Base-by-base conservation (phyloP, 1,284 basidiomycete genomes). In the Golubevia sp. region DNA sequence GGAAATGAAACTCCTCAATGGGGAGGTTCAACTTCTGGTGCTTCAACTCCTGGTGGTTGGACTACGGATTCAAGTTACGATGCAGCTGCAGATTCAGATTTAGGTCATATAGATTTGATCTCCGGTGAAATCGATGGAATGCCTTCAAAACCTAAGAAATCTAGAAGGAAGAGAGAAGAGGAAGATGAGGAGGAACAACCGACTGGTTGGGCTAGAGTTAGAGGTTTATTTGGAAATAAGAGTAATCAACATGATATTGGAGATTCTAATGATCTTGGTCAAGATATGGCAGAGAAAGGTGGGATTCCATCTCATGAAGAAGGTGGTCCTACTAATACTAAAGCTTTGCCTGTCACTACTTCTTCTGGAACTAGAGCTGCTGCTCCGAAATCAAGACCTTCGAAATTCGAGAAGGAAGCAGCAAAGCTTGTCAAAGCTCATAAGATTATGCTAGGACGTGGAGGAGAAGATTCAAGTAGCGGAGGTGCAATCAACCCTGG, bases 121-220 rank as follows among this genome's bases (percentile, higher is more conserved):
- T 67, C 75, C 8, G 80, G 80, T 27, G 80, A 83, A 61, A 73
- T 69, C 3, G 80, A 83, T 44, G 80, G 80, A 21, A 78, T 83
- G 79, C 80, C 80, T 0, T 26, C 62, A 5, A 38, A 38, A n/a
- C 68, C 49, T 26, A 55, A 55, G 6, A 55, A 53, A 4, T 59
- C 58, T 0, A n/a, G 23, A 60, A 44, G 8, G 26, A 54, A 6
- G 49, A 64, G 26, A 30, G 30, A 64, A 26, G 50, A 23, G 11
- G 5, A 62, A 61, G 58, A 70, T 64, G 69, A 68, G 59, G 49
- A 71, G 64, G 49, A 60, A 18, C 66, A 67, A 27, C 70, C 74
- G 3, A 71, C 65, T 20, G 76, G 79, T 8, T 82, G 79, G 79
- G 64, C 68, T 3, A 73, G 72, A 64, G 62, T 82, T 5, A 72